Base-by-base conservation (phyloP, 805 yeast species). In the Candida pseudofarinosa region DNA sequence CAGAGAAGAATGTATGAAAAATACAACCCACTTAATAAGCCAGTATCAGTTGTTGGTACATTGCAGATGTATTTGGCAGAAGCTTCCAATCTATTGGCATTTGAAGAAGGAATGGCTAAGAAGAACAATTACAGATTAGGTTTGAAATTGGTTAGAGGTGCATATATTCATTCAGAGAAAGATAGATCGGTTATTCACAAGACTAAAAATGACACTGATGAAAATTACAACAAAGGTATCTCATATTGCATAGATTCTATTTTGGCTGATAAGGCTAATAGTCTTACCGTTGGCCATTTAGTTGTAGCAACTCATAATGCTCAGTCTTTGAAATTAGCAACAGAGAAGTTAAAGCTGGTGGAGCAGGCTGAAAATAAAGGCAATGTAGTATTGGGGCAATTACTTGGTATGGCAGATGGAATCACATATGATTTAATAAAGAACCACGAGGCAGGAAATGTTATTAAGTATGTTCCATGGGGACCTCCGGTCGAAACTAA, bases 381-480 rank as follows among this genome's bases (percentile, higher is more conserved):
- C 37, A 85, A 86, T 52, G 85, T 90, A 19, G 88, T 86, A 5
- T 73, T 89, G 53, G 98, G 91, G 35, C 97, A 91, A 69, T 77
- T 90, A 50, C 71, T 91, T 59, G 98, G 98, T 31, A 91, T 90
- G 97, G 95, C 96, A 40, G 98, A 90, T 63, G 83, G 85, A 55
- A 78, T 87, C 47, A 88, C 97, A 19, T 75, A 76, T 60, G 88
- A 85, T 52, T 74, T 90, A 56, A 79, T 87, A 43, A 66, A 73
- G 33, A 72, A 80, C 37, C 79, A 85, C 51, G 73, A 78, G 36
- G 85, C 79, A 36, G 79, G 75, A 47, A 88, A 88, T 56, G 83
- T 90, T 41, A 83, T 91, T 67, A 91, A 91, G 68, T 90, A 91
- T 60, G 97, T 90, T 48, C 95, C 97, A 14, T 90, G 97, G 97